These are phyloP conservation scores for Lactarius psammicola DNA, from an alignment of 768 basidiomycete genomes.

Conservation along the genomic window DNA sequence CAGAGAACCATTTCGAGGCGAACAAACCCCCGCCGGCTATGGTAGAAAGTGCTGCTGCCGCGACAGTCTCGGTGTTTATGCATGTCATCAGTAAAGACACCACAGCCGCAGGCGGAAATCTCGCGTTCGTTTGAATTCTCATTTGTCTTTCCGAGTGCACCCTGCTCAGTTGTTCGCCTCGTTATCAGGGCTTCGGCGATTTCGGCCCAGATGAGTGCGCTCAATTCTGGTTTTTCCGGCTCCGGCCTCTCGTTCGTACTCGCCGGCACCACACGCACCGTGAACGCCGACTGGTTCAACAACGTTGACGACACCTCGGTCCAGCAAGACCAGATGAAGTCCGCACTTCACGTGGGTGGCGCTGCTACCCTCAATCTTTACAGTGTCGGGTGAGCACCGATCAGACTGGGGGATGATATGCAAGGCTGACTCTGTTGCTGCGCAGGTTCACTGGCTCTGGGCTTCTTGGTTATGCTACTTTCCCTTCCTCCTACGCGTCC, in stretches of 20 bases:
- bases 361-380: conserved; percentile 48
- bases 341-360: conserved; percentile 42
- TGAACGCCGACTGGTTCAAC: conserved; percentile 50
- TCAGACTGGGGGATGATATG: neutral
- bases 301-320: conserved; percentile 34
- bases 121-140: conserved; percentile 38
- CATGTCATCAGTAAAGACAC: conserved; percentile 45
- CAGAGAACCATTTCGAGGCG: conserved; percentile 44
- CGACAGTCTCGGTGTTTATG: conserved; percentile 42
- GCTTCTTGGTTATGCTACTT: conserved; percentile 55
- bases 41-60: conserved; percentile 21
- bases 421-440: neutral
- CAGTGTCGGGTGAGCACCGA: conserved; percentile 44
- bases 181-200: conserved; percentile 38
- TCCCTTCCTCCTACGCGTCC: conserved; percentile 45
- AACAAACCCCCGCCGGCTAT: conserved; percentile 35
- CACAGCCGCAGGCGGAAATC: conserved; percentile 41
- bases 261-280: conserved; percentile 43
- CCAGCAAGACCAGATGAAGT: conserved; percentile 51
- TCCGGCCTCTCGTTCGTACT: conserved; percentile 43
- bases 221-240: conserved; percentile 43
- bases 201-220: conserved; percentile 41
- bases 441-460: conserved; percentile 42
- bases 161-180: conserved; percentile 2
- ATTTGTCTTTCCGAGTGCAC: neutral